Percentiles rank a stretch among this genome's conserved stretches.
These are phyloP conservation scores for Mycena rosella DNA, from an alignment of 768 basidiomycete genomes.

Conservation along the genomic window DNA sequence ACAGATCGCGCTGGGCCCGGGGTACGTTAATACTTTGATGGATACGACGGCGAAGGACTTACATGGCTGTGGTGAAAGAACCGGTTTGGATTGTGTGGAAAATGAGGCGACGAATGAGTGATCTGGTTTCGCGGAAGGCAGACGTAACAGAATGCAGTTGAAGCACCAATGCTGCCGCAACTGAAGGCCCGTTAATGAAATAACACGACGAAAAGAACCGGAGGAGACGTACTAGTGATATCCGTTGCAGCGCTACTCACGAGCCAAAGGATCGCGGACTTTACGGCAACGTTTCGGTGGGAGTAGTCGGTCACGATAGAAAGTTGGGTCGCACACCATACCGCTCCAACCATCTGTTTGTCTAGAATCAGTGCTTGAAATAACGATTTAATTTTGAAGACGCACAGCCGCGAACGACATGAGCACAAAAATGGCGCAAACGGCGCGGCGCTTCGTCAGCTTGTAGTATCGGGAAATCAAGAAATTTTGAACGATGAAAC, in stretches of 20 bases:
- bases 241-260: conserved; percentile 11
- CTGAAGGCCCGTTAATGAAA: not conserved
- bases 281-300: not conserved
- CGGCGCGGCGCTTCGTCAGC: not conserved
- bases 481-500: conserved; percentile 13
- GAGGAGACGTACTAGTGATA: conserved; percentile 1
- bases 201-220: not conserved
- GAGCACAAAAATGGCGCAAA: not conserved
- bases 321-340: conserved; percentile 13
- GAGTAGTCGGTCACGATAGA: conserved; percentile 6
- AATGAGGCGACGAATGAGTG: conserved; percentile 10
- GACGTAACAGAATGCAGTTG: not conserved
- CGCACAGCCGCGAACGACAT: conserved; percentile 2
- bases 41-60: not conserved
- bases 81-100: conserved; percentile 16
- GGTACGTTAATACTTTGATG: not conserved
- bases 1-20: conserved; percentile 5
- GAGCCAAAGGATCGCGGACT: conserved; percentile 12
- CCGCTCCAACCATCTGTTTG: not conserved
- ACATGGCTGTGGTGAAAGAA: conserved; percentile 1
- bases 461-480: conserved; percentile 13
- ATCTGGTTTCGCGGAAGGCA: not conserved
- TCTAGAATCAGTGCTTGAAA: too few species aligned
- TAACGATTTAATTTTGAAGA: too few species aligned
- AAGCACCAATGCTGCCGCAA: conserved; percentile 4